Percentiles rank a stretch among this genome's conserved stretches.
phyloP scores from a whole-genome alignment of 257 asterid genomes.

The Solanum chiquidenum region DNA sequence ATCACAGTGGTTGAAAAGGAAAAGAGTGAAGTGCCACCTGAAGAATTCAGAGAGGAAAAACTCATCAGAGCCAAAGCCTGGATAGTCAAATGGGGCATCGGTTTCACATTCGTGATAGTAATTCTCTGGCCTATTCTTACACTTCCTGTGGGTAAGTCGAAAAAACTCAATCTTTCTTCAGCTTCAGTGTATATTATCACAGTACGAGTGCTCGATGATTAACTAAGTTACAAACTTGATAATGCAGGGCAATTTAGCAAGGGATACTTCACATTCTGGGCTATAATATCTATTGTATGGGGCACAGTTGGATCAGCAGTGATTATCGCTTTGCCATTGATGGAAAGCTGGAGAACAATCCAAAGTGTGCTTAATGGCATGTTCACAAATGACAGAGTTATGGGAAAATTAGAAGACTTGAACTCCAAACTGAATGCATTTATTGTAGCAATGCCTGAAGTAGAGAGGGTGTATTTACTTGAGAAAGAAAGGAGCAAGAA shows the following conservation, averaged over 20 bases:
- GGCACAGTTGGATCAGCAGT: constrained; percentile 77
- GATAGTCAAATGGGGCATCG: constrained; percentile 86
- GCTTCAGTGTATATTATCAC: neutral
- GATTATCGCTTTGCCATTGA: constrained; percentile 59
- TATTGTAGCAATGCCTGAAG: constrained; percentile 63
- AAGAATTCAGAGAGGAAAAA: constrained; percentile 67
- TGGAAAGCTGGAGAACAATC: constrained; percentile 78
- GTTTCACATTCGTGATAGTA: constrained; percentile 59
- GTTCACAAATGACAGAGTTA: constrained; percentile 74
- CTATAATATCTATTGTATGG: constrained; percentile 77
- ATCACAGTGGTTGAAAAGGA: constrained; percentile 82
- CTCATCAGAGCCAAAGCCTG: constrained; percentile 50
- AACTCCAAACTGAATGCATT: constrained; percentile 51
- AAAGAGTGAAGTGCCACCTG: constrained; percentile 33
- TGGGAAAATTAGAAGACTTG: constrained; percentile 74
- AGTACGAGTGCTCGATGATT: neutral
- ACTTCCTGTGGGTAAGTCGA: constrained; percentile 63
- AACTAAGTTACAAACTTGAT: neutral
- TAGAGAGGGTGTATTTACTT: constrained; percentile 55
- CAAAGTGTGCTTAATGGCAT: constrained; percentile 49
- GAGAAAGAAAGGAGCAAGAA: constrained; percentile 52
- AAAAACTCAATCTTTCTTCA: neutral
- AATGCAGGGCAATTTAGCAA: constrained; percentile 65
- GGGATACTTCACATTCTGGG: constrained; percentile 93
- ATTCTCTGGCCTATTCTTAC: constrained; percentile 80